These are phyloP conservation scores for Cicer arietinum DNA, from an alignment of 306 rosid genomes.

Conservation along the genomic window DNA sequence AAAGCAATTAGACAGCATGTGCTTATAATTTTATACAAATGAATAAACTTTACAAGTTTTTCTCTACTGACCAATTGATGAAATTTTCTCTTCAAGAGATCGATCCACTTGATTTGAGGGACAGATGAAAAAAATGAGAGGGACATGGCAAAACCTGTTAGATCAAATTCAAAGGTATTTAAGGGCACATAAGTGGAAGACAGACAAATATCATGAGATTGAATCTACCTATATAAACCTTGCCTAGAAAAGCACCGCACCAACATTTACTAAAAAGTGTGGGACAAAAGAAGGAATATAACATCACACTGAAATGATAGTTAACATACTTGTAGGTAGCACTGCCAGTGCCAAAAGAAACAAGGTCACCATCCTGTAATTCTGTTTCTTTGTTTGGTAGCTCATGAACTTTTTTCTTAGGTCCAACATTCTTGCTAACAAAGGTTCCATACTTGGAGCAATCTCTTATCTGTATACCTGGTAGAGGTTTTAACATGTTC, in stretches of 20 bases:
- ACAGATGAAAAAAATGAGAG: slow-evolving; percentile 60
- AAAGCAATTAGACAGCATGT: slow-evolving; percentile 27
- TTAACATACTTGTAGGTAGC: slow-evolving; percentile 78
- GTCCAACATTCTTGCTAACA: slow-evolving; percentile 60
- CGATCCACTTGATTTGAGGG: slow-evolving; percentile 56
- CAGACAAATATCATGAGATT: slow-evolving; percentile 25
- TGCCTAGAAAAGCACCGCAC: slow-evolving; percentile 34
- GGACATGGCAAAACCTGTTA: slow-evolving; percentile 83
- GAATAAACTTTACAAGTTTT: slow-evolving; percentile 34
- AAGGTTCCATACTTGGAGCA: slow-evolving; percentile 92
- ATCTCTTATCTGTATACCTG: slow-evolving; percentile 60
- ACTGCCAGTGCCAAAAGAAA: slow-evolving; percentile 90
- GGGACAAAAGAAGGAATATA: slow-evolving; percentile 32
- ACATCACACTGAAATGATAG: slow-evolving; percentile 16
- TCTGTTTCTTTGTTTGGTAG: slow-evolving; percentile 74
- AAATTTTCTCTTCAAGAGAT: slow-evolving; percentile 65
- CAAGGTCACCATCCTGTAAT: slow-evolving; percentile 71
- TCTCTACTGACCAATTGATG: slow-evolving; percentile 77
- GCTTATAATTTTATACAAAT: slow-evolving; percentile 39
- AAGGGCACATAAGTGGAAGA: slow-evolving; percentile 21
- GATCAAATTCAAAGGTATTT: slow-evolving; percentile 35
- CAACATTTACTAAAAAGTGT: slow-evolving; percentile 18
- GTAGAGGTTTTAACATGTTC: slow-evolving; percentile 50
- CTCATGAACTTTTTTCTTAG: slow-evolving; percentile 72
- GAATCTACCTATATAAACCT: slow-evolving; percentile 2